Evolutionary conservation across 176 grass and related monocot species (phyloP).

Genomic region (Oryza coarctata): DNA sequence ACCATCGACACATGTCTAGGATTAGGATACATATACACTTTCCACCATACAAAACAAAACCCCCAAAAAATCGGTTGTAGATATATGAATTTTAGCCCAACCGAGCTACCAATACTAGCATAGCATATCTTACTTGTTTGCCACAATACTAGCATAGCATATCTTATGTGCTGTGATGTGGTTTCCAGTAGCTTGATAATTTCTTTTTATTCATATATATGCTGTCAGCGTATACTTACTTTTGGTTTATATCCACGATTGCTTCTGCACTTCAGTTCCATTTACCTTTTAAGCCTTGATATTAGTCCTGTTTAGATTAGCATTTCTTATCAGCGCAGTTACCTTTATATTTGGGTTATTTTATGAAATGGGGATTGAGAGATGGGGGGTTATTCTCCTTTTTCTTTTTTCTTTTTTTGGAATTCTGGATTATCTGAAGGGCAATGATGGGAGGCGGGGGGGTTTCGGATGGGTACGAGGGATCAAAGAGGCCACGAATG

Average conservation of each 20-base stretch:
- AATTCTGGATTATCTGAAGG: slow-evolving; percentile 79
- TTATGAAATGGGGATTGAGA: slow-evolving; percentile 77
- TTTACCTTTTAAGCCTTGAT: slow-evolving; percentile 16
- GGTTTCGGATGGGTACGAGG: slow-evolving; percentile 90
- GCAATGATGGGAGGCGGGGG: slow-evolving; percentile 88
- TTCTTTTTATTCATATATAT: not conserved
- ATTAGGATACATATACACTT: not conserved
- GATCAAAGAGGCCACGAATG: slow-evolving; percentile 98
- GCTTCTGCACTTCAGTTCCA: not conserved
- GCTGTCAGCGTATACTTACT: not conserved
- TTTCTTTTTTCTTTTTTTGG: slow-evolving; percentile 53
- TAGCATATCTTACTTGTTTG: no score
- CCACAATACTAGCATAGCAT: no score
- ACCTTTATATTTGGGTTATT: slow-evolving; percentile 58
- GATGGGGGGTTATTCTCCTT: slow-evolving; percentile 82
- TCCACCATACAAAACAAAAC: no score
- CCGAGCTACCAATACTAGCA: no score
- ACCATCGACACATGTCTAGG: not conserved
- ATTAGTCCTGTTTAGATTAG: not conserved
- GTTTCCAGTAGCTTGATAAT: not conserved
- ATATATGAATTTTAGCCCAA: no score
- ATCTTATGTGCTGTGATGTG: not conserved
- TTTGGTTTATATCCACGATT: not conserved
- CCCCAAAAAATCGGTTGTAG: no score
- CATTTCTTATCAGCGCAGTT: slow-evolving; percentile 23